Base-by-base conservation (phyloP, 805 yeast species). In the Wickerhamiella dianesei region DNA sequence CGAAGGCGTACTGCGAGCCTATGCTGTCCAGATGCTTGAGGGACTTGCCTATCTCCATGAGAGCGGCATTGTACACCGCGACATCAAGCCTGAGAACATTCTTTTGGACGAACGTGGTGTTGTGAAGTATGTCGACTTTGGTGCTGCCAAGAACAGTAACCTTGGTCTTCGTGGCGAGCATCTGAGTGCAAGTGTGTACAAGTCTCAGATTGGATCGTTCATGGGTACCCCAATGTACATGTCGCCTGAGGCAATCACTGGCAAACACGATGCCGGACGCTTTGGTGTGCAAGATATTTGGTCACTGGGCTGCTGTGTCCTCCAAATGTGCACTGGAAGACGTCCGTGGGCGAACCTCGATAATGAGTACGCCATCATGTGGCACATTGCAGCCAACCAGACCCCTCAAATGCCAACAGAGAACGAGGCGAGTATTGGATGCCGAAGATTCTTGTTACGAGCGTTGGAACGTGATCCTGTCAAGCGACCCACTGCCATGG, bases 171-270 rank as follows among this genome's bases (percentile, higher is more conserved):
- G 44, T 49, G 64, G 59, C 37, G 50, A 47, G 53, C 53, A n/a
- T 0, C 62, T 48, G 4, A 48, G 52, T 14, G 57, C 63, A 45
- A 68, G 64, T 45, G 55, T 64, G 50, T 40, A 22, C 19, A 45
- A 48, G 41, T 52, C 57, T 1, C 44, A 47, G 8, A 32, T 49
- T 2, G 58, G 53, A 40, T 48, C 55, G 9, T 72, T 82, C 70
- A 79, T 94, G 2, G 98, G 98, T 37, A 92, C 98, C 0, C 97
- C 97, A 14, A 92, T 89, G 96, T 92, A 92, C 65, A 89, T 92
- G 97, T 86, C 97, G 0, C 98, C 98, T 0, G 98, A 92, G 59
- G 83, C 85, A 0, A 85, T 92, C 49, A 84, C 92, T 1, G 96
- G 96, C 2, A 70, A 75, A 4, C 64, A 72, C 1, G 59, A 73